Evolutionary conservation across 108 stramenopile genomes (phyloP).

Genomic region (Bacterosira constricta): DNA sequence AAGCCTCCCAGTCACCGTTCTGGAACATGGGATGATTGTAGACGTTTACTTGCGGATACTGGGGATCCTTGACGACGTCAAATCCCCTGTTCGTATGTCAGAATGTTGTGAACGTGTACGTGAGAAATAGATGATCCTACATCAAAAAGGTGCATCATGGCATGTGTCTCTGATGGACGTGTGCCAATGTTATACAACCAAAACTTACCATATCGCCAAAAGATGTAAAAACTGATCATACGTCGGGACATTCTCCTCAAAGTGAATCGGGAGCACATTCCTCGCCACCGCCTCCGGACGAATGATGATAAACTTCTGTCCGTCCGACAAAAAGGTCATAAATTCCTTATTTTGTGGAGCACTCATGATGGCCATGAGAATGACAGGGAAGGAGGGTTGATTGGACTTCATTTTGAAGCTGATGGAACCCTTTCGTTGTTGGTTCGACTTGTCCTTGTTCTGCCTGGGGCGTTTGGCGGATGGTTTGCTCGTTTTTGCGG

Average conservation of each 20-base stretch:
- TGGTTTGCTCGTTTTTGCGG: no score
- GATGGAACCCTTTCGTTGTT: no score
- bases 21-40: constrained; percentile 68
- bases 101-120: no score
- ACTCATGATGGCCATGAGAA: constrained; percentile 33
- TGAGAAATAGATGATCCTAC: no score
- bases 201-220: constrained; percentile 6
- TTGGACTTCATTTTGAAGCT: no score
- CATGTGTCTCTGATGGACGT: no score
- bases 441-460: neutral
- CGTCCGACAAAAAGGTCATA: constrained; percentile 30
- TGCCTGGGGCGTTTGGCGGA: no score
- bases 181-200: no score
- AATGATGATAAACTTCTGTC: constrained; percentile 28
- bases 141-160: no score
- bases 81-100: constrained; percentile 36
- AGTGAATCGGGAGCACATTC: constrained; percentile 21
- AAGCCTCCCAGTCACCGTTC: constrained; percentile 56
- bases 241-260: constrained; percentile 5
- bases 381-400: constrained; percentile 22
- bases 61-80: constrained; percentile 9
- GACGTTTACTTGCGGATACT: constrained; percentile 57
- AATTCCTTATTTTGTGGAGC: constrained; percentile 9
- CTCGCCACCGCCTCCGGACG: constrained; percentile 14
- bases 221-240: constrained; percentile 21